Base-by-base conservation (phyloP, 2,329 filamentous ascomycete genomes). In the Clonostachys byssicola region DNA sequence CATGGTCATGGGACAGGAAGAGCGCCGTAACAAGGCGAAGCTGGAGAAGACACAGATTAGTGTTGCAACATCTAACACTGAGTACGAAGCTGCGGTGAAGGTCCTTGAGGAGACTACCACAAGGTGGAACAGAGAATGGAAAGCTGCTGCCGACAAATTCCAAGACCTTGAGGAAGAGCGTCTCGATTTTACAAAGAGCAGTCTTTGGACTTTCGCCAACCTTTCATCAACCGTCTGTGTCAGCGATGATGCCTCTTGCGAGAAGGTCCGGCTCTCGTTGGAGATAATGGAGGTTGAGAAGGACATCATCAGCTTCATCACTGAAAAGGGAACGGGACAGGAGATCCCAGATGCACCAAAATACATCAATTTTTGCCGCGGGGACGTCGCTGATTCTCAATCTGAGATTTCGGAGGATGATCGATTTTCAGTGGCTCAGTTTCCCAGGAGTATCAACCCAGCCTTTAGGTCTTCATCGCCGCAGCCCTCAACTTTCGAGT, bases 1-100 rank as follows among this genome's bases (percentile, higher is more conserved):
- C 65, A 99, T 99, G 94, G 94, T 99, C 49, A 99, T 99, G 94
- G 94, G 94, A 13, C 94, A 99, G 59, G 94, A 99, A 65, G 94
- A 99, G 72, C 84, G 94, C 30, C 96, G 96, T 71, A 99, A 99
- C 68, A 99, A 99, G 71, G 92, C 92, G 18, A 97, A 96, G 69
- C 80, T 99, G 40, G 94, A 99, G 67, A 99, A 99, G 78, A 97
- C 94, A 2, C 94, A 99, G 65, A 94, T 96, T 58, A 95, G 92
- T 60, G 80, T 99, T 49, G 92, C 92, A 1, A 85, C 85, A 8
- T 92, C 92, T 51, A 97, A 95, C 68, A 85, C 83, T 41, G 94
- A 97, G 59, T 99, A 99, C 63, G 92, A 99, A 66, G 82, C 83
- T 45, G 91, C 94, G 1, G 88, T 99, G 50, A 97, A 97, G 67